Evolutionary conservation across 306 rosid species (phyloP).

Genomic region (Casuarina cunninghamiana): DNA sequence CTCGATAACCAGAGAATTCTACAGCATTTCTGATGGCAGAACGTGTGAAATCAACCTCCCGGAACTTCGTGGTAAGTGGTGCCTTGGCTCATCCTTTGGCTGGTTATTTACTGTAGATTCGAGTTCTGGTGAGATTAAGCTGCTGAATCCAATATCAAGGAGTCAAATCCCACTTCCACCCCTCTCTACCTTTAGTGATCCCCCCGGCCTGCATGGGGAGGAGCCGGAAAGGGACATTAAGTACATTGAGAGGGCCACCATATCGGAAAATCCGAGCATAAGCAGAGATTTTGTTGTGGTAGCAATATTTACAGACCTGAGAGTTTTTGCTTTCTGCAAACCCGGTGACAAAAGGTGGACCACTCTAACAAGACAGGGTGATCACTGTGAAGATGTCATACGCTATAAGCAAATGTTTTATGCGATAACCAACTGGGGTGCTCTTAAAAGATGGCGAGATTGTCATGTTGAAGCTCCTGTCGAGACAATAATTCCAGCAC

Average conservation of each 20-base stretch:
- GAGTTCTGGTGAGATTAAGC: background rate
- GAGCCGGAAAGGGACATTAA: too few relatives aligned
- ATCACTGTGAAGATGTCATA: background rate
- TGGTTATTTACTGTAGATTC: conserved; percentile 4
- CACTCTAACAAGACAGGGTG: background rate
- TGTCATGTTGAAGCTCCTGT: background rate
- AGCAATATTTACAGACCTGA: background rate
- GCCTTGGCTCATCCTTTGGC: conserved; percentile 5
- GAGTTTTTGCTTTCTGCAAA: conserved; percentile 1
- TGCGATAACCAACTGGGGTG: conserved; percentile 7
- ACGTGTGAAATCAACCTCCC: background rate
- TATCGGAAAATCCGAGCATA: conserved; percentile 4
- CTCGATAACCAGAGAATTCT: background rate
- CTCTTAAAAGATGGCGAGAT: conserved; percentile 2
- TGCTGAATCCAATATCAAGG: background rate
- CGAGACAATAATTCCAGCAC: background rate
- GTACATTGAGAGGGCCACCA: conserved; percentile 1
- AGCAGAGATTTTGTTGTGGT: background rate
- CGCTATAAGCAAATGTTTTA: background rate
- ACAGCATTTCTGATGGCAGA: background rate
- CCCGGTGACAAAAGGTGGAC: conserved; percentile 4
- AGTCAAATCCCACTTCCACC: background rate
- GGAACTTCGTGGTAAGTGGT: background rate
- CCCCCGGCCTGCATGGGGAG: background rate
- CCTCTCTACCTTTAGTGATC: background rate